phyloP scores from a whole-genome alignment of 1,139 yeast species.

The Saccharomyces hybrid region DNA sequence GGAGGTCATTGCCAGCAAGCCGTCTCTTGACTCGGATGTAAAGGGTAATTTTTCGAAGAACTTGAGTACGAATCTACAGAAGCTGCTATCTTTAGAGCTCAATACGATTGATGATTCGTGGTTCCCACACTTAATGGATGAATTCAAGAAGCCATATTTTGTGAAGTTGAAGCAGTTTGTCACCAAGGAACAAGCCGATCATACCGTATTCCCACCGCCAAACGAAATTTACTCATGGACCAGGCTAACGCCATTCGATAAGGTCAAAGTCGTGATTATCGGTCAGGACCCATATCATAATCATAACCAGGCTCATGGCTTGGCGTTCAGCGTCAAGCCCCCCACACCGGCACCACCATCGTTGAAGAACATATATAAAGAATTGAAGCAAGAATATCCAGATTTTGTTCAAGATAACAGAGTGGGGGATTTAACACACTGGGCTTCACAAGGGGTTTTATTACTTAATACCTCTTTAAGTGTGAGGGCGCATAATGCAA shows the following conservation, averaged over 20 bases:
- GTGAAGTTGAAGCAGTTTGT: conserved; percentile 47
- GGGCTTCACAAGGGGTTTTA: conserved; percentile 89
- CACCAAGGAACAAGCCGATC: conserved; percentile 16
- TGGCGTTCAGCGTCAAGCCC: conserved; percentile 84
- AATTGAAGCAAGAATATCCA: conserved; percentile 52
- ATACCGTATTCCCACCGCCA: conserved; percentile 64
- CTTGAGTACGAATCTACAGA: conserved; percentile 46
- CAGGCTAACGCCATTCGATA: conserved; percentile 67
- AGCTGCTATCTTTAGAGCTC: conserved; percentile 61
- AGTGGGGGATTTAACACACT: conserved; percentile 62
- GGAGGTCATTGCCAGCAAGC: neutral
- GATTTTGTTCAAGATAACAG: conserved; percentile 45
- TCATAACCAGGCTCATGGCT: conserved; percentile 88
- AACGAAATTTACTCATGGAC: conserved; percentile 90
- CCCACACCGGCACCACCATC: conserved; percentile 91
- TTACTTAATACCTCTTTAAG: conserved; percentile 71
- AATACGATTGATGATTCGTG: conserved; percentile 65
- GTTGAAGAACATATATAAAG: conserved; percentile 76
- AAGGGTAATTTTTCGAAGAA: conserved; percentile 43
- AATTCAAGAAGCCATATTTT: conserved; percentile 81
- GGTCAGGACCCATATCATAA: conserved; percentile 99
- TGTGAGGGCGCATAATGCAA: conserved; percentile 44
- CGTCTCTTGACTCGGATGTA: neutral
- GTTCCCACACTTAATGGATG: conserved; percentile 62
- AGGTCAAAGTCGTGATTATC: conserved; percentile 68